A percentile compares a stretch with the other conserved stretches of the same genome.
Evolutionary conservation across 2,329 filamentous ascomycete genomes (phyloP).

Genomic region (Fusarium nisikadoi): DNA sequence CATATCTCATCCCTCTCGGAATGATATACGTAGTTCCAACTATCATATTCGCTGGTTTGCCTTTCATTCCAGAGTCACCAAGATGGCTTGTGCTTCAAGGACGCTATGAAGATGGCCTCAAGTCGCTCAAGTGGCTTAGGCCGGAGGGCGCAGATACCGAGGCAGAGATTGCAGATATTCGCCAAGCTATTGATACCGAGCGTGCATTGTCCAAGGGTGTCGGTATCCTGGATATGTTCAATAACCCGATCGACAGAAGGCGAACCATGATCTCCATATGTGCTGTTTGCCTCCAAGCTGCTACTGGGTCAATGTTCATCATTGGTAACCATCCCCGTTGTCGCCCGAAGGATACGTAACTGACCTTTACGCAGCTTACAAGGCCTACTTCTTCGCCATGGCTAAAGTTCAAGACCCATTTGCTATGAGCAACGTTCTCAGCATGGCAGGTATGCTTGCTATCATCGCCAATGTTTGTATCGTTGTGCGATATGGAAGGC

Average conservation of each 20-base stretch:
- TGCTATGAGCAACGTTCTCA: conserved; percentile 40
- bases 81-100: conserved; percentile 38
- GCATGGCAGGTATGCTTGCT: conserved; percentile 35
- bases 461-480: conserved; percentile 38
- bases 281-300: conserved; percentile 32
- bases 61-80: conserved; percentile 39
- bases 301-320: conserved; percentile 40
- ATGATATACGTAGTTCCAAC: conserved; percentile 36
- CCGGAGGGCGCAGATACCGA: conserved; percentile 20
- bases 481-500: conserved; percentile 34
- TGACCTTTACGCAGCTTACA: conserved; percentile 23
- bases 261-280: conserved; percentile 33
- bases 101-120: conserved; percentile 31
- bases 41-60: conserved; percentile 13
- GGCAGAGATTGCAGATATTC: conserved; percentile 26
- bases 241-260: conserved; percentile 26
- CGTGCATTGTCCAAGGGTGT: conserved; percentile 15
- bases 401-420: conserved; percentile 36
- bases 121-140: conserved; percentile 30
- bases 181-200: conserved; percentile 29
- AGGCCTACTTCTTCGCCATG: conserved; percentile 42
- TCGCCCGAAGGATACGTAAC: fast-evolving
- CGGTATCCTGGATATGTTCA: conserved; percentile 36
- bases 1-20: conserved; percentile 36
- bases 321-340: conserved; percentile 13